A percentile compares a stretch with the other conserved stretches of the same genome.
Evolutionary conservation across 768 basidiomycete species (phyloP).

Genomic region (Leucosporidium scottii): DNA sequence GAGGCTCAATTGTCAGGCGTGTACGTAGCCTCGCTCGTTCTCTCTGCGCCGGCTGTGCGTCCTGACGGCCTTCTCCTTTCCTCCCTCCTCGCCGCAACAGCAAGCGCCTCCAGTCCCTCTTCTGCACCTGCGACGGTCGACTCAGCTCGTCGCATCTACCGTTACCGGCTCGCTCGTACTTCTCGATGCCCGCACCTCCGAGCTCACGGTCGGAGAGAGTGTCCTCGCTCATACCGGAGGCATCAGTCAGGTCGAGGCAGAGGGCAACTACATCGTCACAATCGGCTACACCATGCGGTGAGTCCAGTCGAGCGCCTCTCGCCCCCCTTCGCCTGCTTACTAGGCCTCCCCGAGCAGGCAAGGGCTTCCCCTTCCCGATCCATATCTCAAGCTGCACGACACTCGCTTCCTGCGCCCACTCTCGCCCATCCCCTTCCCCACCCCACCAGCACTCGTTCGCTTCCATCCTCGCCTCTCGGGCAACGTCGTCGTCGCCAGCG

Average conservation of each 20-base stretch:
- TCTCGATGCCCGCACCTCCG: slow-evolving; percentile 59
- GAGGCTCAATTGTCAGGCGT: slow-evolving; percentile 59
- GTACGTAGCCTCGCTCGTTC: slow-evolving; percentile 49
- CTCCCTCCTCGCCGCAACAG: neutral
- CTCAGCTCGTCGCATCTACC: slow-evolving; percentile 28
- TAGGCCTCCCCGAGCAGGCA: slow-evolving; percentile 51
- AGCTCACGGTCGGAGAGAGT: slow-evolving; percentile 50
- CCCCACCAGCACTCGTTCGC: slow-evolving; percentile 77
- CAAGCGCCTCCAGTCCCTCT: slow-evolving; percentile 22
- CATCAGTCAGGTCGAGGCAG: slow-evolving; percentile 69
- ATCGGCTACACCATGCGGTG: slow-evolving; percentile 83
- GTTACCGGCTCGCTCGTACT: slow-evolving; percentile 49
- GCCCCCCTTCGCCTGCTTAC: neutral
- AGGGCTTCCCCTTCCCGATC: slow-evolving; percentile 78
- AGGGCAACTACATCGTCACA: slow-evolving; percentile 73
- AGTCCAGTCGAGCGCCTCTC: slow-evolving; percentile 11
- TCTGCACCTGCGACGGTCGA: slow-evolving; percentile 28
- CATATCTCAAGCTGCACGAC: slow-evolving; percentile 88
- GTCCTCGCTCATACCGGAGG: slow-evolving; percentile 75
- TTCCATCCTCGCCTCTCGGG: slow-evolving; percentile 68
- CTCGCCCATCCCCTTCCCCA: slow-evolving; percentile 77
- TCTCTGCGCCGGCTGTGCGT: slow-evolving; percentile 49
- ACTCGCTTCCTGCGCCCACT: slow-evolving; percentile 72
- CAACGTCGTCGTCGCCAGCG: slow-evolving; percentile 65
- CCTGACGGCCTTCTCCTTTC: slow-evolving; percentile 47